Conservation (phyloP, 306 rosid species). For the Phaseolus lunatus region DNA sequence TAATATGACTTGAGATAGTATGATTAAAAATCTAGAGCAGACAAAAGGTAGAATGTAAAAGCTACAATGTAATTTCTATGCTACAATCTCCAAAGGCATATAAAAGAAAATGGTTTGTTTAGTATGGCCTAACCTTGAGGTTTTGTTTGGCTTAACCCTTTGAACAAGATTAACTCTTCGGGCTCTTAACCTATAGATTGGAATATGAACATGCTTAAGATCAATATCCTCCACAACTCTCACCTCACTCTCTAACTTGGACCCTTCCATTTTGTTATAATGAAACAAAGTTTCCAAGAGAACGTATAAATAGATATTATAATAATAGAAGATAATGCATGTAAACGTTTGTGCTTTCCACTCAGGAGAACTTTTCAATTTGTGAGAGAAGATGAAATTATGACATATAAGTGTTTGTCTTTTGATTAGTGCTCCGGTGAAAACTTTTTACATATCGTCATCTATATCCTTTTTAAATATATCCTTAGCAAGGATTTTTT, state of each 20-base stretch:
- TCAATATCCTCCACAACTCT: constrained; percentile 1
- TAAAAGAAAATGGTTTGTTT: background rate
- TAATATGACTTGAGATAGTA: background rate
- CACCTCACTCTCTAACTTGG: background rate
- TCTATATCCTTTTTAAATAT: too few species aligned
- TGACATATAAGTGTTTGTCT: too few species aligned
- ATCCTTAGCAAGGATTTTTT: too few species aligned
- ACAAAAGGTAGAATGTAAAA: background rate
- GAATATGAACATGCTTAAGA: background rate
- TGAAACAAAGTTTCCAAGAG: background rate
- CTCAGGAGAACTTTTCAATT: too few species aligned
- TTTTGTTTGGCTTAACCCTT: constrained; percentile 12
- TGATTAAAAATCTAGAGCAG: background rate
- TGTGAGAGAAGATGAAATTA: too few species aligned
- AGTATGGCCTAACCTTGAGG: constrained; percentile 10
- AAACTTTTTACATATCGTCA: too few species aligned
- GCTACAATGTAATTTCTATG: background rate
- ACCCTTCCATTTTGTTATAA: background rate
- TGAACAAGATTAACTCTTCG: background rate
- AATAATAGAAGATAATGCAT: background rate
- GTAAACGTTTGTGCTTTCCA: background rate
- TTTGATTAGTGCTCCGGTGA: too few species aligned
- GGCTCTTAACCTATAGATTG: background rate
- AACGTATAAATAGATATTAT: background rate
- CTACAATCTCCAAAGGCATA: background rate